Evolutionary conservation across 108 stramenopile species (phyloP), one percentile per base, ranked within the genome.

Genomic region (Cyclotella choctawhatcheeana): DNA sequence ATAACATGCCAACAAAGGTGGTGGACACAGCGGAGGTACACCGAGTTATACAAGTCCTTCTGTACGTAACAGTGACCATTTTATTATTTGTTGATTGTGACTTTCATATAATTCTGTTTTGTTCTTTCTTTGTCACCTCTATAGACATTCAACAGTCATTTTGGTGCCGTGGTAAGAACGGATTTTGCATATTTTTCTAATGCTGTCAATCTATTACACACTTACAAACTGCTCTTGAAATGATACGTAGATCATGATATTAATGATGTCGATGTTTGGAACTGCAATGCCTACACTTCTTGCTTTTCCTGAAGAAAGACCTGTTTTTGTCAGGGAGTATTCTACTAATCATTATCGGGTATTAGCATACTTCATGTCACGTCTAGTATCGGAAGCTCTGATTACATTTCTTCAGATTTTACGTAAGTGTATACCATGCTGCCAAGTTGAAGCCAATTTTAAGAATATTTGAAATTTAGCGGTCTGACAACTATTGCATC

Each of bases 311-410:
- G 80, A 89, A 44, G 91, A 96, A 77, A 84, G 95, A 8, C 95
- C 95, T 34, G 89, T 93, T 6, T 96, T 96, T 75, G 66, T 96
- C 3, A 74, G 95, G 34, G 95, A 96, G 67, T 96, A 93, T 68
- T 85, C 88, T n/a, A 93, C 91, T 25, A 91, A 90, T 53, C 92
- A 92, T 51, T 96, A 93, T 64, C 55, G 74, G 25, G 88, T 88
- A 31, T 24, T 83, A 22, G 51, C 93, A 10, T 95, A 95, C 74
- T 92, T 92, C 65, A 18, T 81, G 43, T 84, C 88, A 21, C 79
- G 86, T 16, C 71, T 91, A 21, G 64, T 83, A 0, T 79, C 85
- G 64, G 93, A 94, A 62, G 69, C 82, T 20, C 18, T 89, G 22
- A 61, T 85, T n/a, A 85, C 87, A 18, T 81, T 84, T 16, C 44